A percentile compares a stretch with the other conserved stretches of the same genome.
phyloP scores from a whole-genome alignment of 768 basidiomycete genomes.

The Pulveroboletus sp. region DNA sequence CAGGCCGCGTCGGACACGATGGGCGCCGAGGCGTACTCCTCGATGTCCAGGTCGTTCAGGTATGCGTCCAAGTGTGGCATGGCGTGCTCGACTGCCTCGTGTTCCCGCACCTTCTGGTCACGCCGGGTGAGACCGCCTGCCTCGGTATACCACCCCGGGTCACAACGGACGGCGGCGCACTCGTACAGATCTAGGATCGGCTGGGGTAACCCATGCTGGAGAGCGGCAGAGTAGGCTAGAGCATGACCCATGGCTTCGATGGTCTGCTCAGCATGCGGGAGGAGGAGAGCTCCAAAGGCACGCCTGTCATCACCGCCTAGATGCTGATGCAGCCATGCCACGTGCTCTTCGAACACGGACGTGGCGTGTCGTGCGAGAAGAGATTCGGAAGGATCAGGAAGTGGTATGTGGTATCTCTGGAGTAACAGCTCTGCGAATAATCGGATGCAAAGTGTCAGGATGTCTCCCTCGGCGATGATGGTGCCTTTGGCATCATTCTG shows the following conservation, averaged over 20 bases:
- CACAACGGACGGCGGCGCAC: slow-evolving; percentile 30
- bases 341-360: slow-evolving; percentile 46
- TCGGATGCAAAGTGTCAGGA: slow-evolving; percentile 51
- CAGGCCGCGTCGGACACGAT: slow-evolving; percentile 49
- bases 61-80: slow-evolving; percentile 36
- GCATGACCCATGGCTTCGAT: slow-evolving; percentile 62
- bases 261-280: slow-evolving; percentile 51
- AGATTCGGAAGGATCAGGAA: slow-evolving; percentile 40
- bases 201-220: slow-evolving; percentile 40
- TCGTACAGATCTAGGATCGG: slow-evolving; percentile 56
- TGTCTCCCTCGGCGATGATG: slow-evolving; percentile 54
- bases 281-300: slow-evolving; percentile 31
- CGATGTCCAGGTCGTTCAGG: slow-evolving; percentile 43
- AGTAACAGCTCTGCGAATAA: slow-evolving; percentile 58
- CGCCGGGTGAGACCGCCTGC: neutral
- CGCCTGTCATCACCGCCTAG: slow-evolving; percentile 19
- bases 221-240: slow-evolving; percentile 53
- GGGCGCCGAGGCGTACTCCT: slow-evolving; percentile 49
- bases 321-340: slow-evolving; percentile 34
- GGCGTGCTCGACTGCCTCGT: slow-evolving; percentile 27
- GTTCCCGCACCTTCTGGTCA: slow-evolving; percentile 44
- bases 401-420: slow-evolving; percentile 48
- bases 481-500: slow-evolving; percentile 47
- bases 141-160: slow-evolving; percentile 4
- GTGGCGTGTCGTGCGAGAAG: slow-evolving; percentile 50